Base-by-base conservation (phyloP, 176 grass and related monocot genomes). In the Cymbopogon citratus region DNA sequence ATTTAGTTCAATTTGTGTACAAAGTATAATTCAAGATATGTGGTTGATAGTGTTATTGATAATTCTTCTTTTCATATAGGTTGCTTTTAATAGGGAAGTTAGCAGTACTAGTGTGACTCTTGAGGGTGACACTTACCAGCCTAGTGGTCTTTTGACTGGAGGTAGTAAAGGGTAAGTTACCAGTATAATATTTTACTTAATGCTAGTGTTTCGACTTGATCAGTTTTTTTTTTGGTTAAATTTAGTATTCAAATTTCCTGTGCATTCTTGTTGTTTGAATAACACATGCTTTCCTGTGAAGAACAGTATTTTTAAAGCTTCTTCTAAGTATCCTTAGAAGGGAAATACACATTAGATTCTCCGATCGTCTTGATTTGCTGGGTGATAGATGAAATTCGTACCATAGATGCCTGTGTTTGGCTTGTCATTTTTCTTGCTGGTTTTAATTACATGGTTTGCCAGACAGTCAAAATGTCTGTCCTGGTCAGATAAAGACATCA, bases 91-190 rank as follows among this genome's bases (percentile, higher is more conserved):
- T 85, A 87, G 73, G 45, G 80, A 93, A 45, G 54, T 95, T 49
- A 66, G 85, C 71, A 80, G 72, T 80, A 88, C 91, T 19, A 95
- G 96, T 91, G 96, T 99, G 67, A 99, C 92, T 33, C 87, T 99
- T 77, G 80, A 93, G 86, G 96, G 96, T 80, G 96, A 99, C 79
- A 91, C 82, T 87, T 99, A 80, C 87, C 87, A 90, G 89, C 92
- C 96, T 51, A 93, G 89, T 87, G 96, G 96, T 40, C 85, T 90
- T 87, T 88, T 99, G 85, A 99, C 96, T n/a, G 96, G 96, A 91
- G 96, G 96, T 48, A 95, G 93, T 83, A 89, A 89, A 64, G 95
- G 86, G 96, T 95, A 90, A 87, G 63, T 72, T 49, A 61, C 76
- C 41, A 74, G 70, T 74, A 59, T 71, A 75, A 78, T 74, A 60